Percentiles rank a stretch among this genome's conserved stretches.
phyloP scores from a whole-genome alignment of 2,329 filamentous ascomycete genomes.

The Paecilomyces niveus region DNA sequence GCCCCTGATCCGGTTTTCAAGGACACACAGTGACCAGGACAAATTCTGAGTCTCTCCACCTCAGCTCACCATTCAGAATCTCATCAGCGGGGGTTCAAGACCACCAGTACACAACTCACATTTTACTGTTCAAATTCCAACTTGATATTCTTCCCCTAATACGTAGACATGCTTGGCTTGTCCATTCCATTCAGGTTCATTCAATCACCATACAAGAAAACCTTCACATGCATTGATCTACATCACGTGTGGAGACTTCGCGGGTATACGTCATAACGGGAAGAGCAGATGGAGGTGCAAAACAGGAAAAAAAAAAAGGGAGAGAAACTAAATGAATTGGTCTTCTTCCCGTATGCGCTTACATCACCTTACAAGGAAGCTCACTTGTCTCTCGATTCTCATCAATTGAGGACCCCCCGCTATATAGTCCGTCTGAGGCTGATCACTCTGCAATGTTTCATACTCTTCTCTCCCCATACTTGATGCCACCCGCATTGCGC shows the following conservation, averaged over 20 bases:
- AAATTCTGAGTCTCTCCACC: no score
- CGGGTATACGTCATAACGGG: neutral
- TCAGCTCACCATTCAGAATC: no score
- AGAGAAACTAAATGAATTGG: neutral
- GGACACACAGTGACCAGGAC: no score
- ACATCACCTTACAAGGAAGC: neutral
- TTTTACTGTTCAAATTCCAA: neutral
- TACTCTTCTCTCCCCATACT: neutral
- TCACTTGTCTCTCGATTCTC: neutral
- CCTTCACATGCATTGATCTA: neutral
- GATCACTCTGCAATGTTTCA: neutral
- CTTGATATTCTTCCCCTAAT: neutral
- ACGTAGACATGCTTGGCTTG: no score
- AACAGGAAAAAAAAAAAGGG: neutral
- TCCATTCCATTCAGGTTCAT: neutral
- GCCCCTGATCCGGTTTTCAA: no score
- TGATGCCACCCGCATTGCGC: neutral
- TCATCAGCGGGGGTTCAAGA: no score
- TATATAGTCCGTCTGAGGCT: neutral
- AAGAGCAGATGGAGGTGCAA: neutral
- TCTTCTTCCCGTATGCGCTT: neutral
- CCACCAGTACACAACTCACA: neutral
- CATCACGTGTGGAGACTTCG: neutral
- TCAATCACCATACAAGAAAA: neutral
- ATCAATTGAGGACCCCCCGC: neutral